Evolutionary conservation across 306 rosid species (phyloP).

Genomic region (Malus fusca): DNA sequence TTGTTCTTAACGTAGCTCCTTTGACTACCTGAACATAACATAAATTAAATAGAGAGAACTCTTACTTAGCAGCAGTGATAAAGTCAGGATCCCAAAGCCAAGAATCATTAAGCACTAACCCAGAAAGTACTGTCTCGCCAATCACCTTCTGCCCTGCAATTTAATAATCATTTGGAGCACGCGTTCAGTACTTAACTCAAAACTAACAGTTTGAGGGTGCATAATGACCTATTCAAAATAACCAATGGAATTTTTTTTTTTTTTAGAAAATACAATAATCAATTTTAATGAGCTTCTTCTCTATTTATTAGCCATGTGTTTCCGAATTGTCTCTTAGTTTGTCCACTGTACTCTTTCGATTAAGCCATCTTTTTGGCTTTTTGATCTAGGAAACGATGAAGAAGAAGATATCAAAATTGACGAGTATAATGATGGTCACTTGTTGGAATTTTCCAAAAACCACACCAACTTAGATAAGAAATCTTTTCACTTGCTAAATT

Average conservation of each 20-base stretch:
- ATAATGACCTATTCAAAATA: neutral
- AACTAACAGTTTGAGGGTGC: too few relatives aligned
- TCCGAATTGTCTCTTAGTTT: neutral
- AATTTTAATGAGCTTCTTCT: neutral
- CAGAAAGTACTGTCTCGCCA: conserved; percentile 85
- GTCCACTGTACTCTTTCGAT: neutral
- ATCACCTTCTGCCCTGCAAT: conserved; percentile 73
- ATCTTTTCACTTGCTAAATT: neutral
- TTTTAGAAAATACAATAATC: neutral
- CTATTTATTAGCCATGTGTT: neutral
- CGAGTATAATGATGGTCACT: too few relatives aligned
- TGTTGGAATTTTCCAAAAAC: too few relatives aligned
- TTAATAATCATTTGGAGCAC: neutral
- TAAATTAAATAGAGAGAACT: conserved; percentile 11
- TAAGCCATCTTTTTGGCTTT: neutral
- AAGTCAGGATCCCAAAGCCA: conserved; percentile 94
- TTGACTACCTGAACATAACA: neutral
- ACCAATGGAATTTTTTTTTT: neutral
- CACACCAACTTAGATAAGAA: neutral
- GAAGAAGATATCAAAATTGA: neutral
- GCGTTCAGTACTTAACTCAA: neutral
- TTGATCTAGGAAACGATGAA: neutral
- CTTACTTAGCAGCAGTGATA: conserved; percentile 72
- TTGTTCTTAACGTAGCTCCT: conserved; percentile 2
- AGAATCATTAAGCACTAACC: conserved; percentile 80